Evolutionary conservation across 768 basidiomycete genomes (phyloP), one percentile per base, ranked within the genome.

Genomic region (Paxillus involutus): DNA sequence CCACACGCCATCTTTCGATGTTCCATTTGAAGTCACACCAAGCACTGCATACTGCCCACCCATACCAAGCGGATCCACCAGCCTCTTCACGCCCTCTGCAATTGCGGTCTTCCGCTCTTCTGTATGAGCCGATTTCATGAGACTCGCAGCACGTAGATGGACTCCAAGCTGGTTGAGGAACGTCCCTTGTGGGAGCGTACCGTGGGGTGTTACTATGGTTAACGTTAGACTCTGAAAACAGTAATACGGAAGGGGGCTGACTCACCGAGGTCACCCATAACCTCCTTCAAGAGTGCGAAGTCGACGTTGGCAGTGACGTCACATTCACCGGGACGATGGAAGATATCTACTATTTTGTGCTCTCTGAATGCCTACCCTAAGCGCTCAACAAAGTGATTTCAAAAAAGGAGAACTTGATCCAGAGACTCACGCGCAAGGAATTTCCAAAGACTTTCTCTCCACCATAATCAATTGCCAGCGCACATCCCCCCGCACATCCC

Each of bases 241-340:
- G 11, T 43, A 26, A 14, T 14, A n/a, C 1, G 8, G 29, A 44
- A 40, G 19, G 53, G 26, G 43, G 33, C 16, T 33, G 19, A 67
- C 81, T 26, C 54, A 90, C 91, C 89, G 3, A 83, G 71, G 50
- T 81, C 84, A 1, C 69, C 66, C 57, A 94, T 75, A 0, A 91
- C 85, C 72, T 97, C 93, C 64, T 80, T 79, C 44, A 98, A 77
- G 67, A 90, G 91, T 0, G 85, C 82, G 71, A 98, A 98, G 72
- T 99, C 95, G 45, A 99, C 96, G 64, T 98, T 97, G n/a, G 89
- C 86, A 0, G 97, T 99, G 44, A 98, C 73, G 69, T 99, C 97
- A 40, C 90, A 88, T 40, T 89, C 80, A 16, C 97, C 97, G 0
- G 95, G 94, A 10, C 78, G 74, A 49, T 88, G 78, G 64, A 98